Percentiles rank a stretch among this genome's conserved stretches.
Conservation (phyloP, 2,329 filamentous ascomycete genomes). For the Diaporthe humulicola region DNA sequence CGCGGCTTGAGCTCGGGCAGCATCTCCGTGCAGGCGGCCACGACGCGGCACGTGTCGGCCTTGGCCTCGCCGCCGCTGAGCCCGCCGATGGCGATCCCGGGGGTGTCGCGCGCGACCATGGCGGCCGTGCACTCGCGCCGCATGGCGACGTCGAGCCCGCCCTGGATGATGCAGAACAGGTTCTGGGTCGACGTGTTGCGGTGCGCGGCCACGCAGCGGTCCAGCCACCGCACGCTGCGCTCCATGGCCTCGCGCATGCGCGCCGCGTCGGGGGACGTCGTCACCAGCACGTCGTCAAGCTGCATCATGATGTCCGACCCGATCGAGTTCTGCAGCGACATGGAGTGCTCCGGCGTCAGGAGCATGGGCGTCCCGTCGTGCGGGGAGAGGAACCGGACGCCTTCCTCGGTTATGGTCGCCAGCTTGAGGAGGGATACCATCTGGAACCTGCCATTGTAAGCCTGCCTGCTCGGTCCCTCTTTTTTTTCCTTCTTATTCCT, state of each 20-base stretch:
- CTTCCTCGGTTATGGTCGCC: conserved; percentile 94
- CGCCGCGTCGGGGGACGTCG: conserved; percentile 88
- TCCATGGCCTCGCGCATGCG: conserved; percentile 97
- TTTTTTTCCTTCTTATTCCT: background rate
- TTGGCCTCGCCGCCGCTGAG: conserved; percentile 97
- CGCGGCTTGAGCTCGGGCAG: conserved; percentile 93
- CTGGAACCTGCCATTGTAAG: conserved; percentile 78
- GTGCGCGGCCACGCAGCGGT: conserved; percentile 93
- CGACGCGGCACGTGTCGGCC: conserved; percentile 90
- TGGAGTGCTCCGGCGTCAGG: conserved; percentile 96
- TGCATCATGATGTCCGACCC: conserved; percentile 99
- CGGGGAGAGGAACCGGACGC: conserved; percentile 94
- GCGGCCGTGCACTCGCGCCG: conserved; percentile 84
- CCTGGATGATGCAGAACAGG: conserved; percentile 98
- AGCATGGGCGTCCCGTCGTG: conserved; percentile 97
- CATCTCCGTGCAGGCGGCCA: conserved; percentile 85
- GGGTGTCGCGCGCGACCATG: conserved; percentile 93
- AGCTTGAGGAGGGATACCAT: conserved; percentile 98
- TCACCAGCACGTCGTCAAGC: conserved; percentile 96
- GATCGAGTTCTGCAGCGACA: conserved; percentile 95
- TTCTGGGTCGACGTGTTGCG: conserved; percentile 87
- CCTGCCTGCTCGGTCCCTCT: background rate
- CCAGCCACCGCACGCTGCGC: conserved; percentile 93
- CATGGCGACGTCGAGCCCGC: conserved; percentile 90
- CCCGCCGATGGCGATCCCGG: conserved; percentile 96